A percentile compares a stretch with the other conserved stretches of the same genome.
Evolutionary conservation across 2,329 filamentous ascomycete species (phyloP).

Genomic region (Exophiala sp.): DNA sequence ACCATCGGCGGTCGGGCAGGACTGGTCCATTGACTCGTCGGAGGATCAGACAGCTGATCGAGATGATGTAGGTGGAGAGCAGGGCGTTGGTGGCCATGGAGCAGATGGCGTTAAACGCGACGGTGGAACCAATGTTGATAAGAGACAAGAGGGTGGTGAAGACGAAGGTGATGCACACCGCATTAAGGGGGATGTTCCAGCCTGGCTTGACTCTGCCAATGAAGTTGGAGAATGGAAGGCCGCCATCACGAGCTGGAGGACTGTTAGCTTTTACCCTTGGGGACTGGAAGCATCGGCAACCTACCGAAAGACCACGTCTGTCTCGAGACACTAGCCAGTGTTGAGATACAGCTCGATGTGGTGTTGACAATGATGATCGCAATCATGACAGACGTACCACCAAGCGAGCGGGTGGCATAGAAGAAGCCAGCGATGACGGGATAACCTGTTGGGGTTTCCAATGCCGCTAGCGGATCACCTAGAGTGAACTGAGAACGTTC

Average conservation of each 20-base stretch:
- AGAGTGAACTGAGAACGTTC: background rate
- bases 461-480: background rate
- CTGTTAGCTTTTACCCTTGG: no score
- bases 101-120: slow-evolving; percentile 41
- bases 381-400: background rate
- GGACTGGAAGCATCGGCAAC: slow-evolving; percentile 25
- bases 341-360: background rate
- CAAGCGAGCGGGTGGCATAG: background rate
- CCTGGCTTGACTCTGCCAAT: slow-evolving; percentile 3
- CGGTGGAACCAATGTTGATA: slow-evolving; percentile 30
- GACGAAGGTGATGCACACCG: slow-evolving; percentile 41
- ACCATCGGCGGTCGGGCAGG: slow-evolving; percentile 44
- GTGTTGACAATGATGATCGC: slow-evolving; percentile 1
- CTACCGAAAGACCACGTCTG: slow-evolving; percentile 36
- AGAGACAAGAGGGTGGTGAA: slow-evolving; percentile 43
- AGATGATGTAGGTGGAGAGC: slow-evolving; percentile 43
- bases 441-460: background rate
- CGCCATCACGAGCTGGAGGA: no score
- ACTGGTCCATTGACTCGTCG: slow-evolving; percentile 41
- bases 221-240: no score
- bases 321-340: background rate
- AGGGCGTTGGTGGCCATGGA: slow-evolving; percentile 36
- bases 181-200: slow-evolving; percentile 11
- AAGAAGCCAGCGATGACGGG: background rate
- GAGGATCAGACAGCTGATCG: slow-evolving; percentile 45